These are phyloP conservation scores for Tylopilus balloui DNA, from an alignment of 768 basidiomycete genomes.

Conservation along the genomic window DNA sequence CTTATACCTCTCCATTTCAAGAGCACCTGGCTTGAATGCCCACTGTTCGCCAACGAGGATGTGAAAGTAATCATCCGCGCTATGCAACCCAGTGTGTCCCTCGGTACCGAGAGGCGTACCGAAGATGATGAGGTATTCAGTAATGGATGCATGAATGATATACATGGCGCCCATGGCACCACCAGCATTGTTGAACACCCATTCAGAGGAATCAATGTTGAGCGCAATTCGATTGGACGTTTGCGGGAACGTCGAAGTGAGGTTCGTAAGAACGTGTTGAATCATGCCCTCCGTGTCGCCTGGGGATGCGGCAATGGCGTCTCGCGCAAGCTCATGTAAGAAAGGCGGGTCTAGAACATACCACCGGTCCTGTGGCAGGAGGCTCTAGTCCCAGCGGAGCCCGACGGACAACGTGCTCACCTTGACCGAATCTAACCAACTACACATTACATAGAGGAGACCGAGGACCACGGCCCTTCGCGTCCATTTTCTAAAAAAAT, in stretches of 20 bases:
- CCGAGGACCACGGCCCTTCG: slow-evolving; percentile 24
- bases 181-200: slow-evolving; percentile 96
- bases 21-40: slow-evolving; percentile 78
- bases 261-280: slow-evolving; percentile 74
- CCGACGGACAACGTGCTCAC: slow-evolving; percentile 31
- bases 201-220: slow-evolving; percentile 62
- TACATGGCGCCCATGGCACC: slow-evolving; percentile 99
- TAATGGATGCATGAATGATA: slow-evolving; percentile 92
- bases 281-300: slow-evolving; percentile 72
- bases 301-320: slow-evolving; percentile 63
- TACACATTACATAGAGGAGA: slow-evolving; percentile 34
- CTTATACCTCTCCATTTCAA: slow-evolving; percentile 82
- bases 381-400: neutral
- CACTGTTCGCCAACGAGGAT: slow-evolving; percentile 94
- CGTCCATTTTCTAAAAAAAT: slow-evolving; percentile 32
- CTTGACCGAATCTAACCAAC: slow-evolving; percentile 61
- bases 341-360: slow-evolving; percentile 76
- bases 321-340: slow-evolving; percentile 69
- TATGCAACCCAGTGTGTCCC: slow-evolving; percentile 90
- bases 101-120: slow-evolving; percentile 96
- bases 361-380: slow-evolving; percentile 60
- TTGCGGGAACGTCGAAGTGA: slow-evolving; percentile 66
- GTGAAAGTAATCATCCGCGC: slow-evolving; percentile 97
- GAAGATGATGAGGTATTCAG: slow-evolving; percentile 95
- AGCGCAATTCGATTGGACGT: slow-evolving; percentile 48